Evolutionary conservation across 139 green algal genomes (phyloP), one percentile per base, ranked within the genome.

Genomic region (Edaphochlamys debaryana): DNA sequence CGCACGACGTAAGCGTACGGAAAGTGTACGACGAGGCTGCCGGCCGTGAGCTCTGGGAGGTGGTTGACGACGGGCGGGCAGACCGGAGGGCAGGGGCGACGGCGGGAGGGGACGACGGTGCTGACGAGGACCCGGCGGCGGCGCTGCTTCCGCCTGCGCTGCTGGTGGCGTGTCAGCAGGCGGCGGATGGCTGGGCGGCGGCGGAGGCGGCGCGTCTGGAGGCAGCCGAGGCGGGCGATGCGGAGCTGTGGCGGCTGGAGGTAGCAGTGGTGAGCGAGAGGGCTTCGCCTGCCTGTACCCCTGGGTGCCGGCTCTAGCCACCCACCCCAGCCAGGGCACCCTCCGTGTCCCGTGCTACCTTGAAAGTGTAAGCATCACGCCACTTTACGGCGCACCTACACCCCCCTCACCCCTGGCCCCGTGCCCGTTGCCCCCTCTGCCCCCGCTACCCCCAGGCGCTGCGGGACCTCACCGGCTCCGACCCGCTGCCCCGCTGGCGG

Each of bases 221-320:
- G 62, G 62, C 30, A 9, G 32, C 6, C 27, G 76, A 64, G 76
- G 76, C 4, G 4, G 29, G 58, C 30, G 32, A 29, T 23, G 9
- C 27, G 25, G 76, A 66, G 62, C 20, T 82, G 41, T 82, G 76
- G 76, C 62, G 63, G 22, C 13, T 82, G 19, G 76, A 82, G 42
- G 76, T 82, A 20, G 42, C 42, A 32, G 23, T 32, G 76, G 76
- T 82, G 76, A 66, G 76, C 13, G 6, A 19, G 32, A 45, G 15
- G 32, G 32, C 1, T 42, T 27, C 5, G n/a, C 4, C 30, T 4
- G 23, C 29, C 7, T 8, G 30, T 7, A 5, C 19, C 60, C 6
- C 9, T 20, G 7, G 9, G 29, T 37, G 60, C 30, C n/a, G n/a
- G n/a, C n/a, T n/a, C n/a, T n/a, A n/a, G n/a, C n/a, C n/a, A n/a